Evolutionary conservation across 1,139 yeast species (phyloP).

Genomic region (Suhomyces bribrorum): DNA sequence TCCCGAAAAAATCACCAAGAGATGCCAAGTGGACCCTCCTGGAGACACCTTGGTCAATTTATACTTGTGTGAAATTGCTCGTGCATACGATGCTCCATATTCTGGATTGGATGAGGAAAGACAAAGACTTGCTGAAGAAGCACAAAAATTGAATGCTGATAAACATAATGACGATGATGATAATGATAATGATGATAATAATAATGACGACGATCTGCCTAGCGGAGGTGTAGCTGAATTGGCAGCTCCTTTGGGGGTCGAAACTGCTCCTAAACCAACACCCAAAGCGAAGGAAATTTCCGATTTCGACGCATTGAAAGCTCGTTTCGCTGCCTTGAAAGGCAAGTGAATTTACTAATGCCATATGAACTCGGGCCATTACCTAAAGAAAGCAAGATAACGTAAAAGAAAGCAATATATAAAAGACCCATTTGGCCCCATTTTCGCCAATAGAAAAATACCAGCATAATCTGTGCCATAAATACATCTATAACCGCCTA

Average conservation of each 20-base stretch:
- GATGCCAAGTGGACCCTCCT: slow-evolving; percentile 73
- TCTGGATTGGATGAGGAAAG: slow-evolving; percentile 52
- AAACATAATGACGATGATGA: too few relatives aligned
- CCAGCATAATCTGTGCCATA: too few relatives aligned
- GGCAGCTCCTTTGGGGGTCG: slow-evolving; percentile 22
- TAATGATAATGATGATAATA: slow-evolving; percentile 13
- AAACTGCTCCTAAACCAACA: slow-evolving; percentile 14
- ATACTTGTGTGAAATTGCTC: slow-evolving; percentile 79
- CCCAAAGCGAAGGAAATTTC: slow-evolving; percentile 14
- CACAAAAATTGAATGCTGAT: too few relatives aligned
- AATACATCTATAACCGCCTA: too few relatives aligned
- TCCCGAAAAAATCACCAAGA: slow-evolving; percentile 62
- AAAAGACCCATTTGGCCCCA: too few relatives aligned
- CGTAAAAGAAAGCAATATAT: too few relatives aligned
- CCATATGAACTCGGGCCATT: too few relatives aligned
- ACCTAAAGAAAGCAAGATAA: too few relatives aligned
- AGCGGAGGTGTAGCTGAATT: slow-evolving; percentile 14
- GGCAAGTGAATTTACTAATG: slow-evolving; percentile 15
- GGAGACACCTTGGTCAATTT: slow-evolving; percentile 61
- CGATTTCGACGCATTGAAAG: slow-evolving; percentile 46
- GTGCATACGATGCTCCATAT: slow-evolving; percentile 75
- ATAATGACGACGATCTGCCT: slow-evolving; percentile 20
- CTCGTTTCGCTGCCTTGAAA: slow-evolving; percentile 50
- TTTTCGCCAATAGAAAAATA: too few relatives aligned
- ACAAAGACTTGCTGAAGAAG: slow-evolving; percentile 21